Evolutionary conservation across 192 early-diverging fungal genomes (phyloP).

Genomic region (Funneliformis mosseae): DNA sequence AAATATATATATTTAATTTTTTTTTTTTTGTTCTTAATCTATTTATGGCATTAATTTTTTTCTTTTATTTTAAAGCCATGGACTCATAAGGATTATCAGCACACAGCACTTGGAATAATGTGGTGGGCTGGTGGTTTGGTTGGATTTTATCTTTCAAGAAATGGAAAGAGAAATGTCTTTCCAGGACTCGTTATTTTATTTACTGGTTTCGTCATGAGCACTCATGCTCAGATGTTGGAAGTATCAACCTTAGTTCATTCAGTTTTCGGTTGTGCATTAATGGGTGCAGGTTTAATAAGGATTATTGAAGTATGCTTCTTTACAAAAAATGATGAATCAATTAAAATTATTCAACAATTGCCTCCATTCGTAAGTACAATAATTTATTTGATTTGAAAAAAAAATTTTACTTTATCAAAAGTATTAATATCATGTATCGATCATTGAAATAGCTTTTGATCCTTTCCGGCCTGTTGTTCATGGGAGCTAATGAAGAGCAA

Average conservation of each 20-base stretch:
- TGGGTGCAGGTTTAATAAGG: constrained; percentile 56
- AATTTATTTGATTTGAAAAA: background rate
- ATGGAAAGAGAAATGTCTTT: constrained; percentile 56
- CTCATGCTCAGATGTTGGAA: constrained; percentile 60
- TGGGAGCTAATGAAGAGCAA: constrained; percentile 65
- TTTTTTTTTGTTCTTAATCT: background rate
- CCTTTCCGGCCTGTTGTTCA: constrained; percentile 64
- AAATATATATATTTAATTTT: background rate
- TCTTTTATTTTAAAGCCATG: constrained; percentile 40
- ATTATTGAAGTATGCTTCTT: constrained; percentile 61
- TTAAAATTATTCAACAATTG: constrained; percentile 46
- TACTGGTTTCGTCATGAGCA: constrained; percentile 63
- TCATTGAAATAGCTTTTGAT: constrained; percentile 43
- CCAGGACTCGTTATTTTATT: constrained; percentile 63
- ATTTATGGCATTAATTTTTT: background rate
- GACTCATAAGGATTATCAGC: constrained; percentile 69
- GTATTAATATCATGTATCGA: constrained; percentile 13
- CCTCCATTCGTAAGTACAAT: constrained; percentile 44
- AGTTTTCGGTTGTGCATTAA: constrained; percentile 64
- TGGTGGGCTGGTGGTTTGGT: constrained; percentile 67
- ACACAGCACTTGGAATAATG: constrained; percentile 68
- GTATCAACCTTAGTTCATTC: constrained; percentile 65
- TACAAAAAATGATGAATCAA: constrained; percentile 35
- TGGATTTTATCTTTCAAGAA: constrained; percentile 53
- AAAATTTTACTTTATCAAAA: constrained; percentile 32